Conservation (phyloP, 305 asterid genomes). For the Fraxinus latifolia region DNA sequence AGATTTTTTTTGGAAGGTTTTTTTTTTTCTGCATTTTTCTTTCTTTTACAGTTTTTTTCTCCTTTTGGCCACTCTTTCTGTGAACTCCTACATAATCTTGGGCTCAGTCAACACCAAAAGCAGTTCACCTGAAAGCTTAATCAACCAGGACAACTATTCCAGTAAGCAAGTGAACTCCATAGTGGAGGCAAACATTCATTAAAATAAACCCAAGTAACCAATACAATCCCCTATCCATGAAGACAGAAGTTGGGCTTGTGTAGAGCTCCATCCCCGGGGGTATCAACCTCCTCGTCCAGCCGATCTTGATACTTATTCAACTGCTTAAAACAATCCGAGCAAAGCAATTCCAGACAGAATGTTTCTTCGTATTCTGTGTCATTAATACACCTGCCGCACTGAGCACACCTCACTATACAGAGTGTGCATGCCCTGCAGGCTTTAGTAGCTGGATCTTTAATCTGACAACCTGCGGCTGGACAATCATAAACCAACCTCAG, state of each 20-base stretch:
- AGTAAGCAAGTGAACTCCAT: neutral
- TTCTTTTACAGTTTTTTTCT: neutral
- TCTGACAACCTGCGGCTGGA: conserved; percentile 64
- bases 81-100: neutral
- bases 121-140: conserved; percentile 15
- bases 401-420: conserved; percentile 68
- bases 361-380: conserved; percentile 66
- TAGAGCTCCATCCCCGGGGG: conserved; percentile 7
- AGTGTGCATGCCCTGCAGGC: conserved; percentile 68
- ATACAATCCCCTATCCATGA: conserved; percentile 17
- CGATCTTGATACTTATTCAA: conserved; percentile 20
- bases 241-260: neutral
- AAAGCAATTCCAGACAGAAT: conserved; percentile 61
- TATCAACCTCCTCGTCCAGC: conserved; percentile 20
- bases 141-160: conserved; percentile 7
- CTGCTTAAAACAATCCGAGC: conserved; percentile 55
- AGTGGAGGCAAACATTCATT: neutral
- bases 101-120: conserved; percentile 4
- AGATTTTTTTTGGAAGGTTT: neutral
- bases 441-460: conserved; percentile 33
- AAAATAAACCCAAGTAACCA: neutral
- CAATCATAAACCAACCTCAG: conserved; percentile 74
- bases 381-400: conserved; percentile 72
- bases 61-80: neutral
- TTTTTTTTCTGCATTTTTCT: neutral